Evolutionary conservation across 2,329 filamentous ascomycete species (phyloP).

Genomic region (Penicillium decumbens): DNA sequence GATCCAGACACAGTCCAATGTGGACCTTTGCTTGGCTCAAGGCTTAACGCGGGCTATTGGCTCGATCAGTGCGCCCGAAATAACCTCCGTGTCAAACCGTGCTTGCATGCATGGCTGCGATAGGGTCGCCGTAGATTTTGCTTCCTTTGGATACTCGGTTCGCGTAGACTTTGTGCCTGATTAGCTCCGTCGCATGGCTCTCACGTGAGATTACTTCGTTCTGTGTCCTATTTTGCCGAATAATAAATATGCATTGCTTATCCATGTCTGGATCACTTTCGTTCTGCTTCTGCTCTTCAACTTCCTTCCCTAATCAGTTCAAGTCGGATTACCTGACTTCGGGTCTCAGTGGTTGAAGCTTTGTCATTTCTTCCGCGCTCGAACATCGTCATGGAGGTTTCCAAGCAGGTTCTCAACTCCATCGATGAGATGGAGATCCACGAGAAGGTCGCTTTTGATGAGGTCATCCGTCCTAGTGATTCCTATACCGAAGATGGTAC

Average conservation of each 20-base stretch:
- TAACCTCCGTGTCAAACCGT: slow-evolving; percentile 5
- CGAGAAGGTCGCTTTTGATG: slow-evolving; percentile 64
- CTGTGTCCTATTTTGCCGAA: background rate
- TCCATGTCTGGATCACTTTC: background rate
- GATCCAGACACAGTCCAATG: background rate
- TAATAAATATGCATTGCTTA: background rate
- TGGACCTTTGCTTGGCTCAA: background rate
- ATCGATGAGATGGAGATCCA: slow-evolving; percentile 51
- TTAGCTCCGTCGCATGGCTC: background rate
- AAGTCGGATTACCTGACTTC: background rate
- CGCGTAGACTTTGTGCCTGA: background rate
- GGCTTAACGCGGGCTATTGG: background rate
- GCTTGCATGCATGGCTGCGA: slow-evolving; percentile 7
- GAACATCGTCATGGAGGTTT: slow-evolving; percentile 11
- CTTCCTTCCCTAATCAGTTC: background rate
- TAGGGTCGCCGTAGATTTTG: slow-evolving; percentile 2
- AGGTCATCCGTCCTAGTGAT: slow-evolving; percentile 81
- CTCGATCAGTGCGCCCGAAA: slow-evolving; percentile 13
- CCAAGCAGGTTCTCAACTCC: slow-evolving; percentile 35
- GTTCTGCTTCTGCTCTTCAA: background rate
- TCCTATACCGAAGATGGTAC: slow-evolving; percentile 73
- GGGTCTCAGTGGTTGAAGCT: background rate
- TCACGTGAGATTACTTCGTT: background rate
- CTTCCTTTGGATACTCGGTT: slow-evolving; percentile 1
- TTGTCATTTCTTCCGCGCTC: background rate